Evolutionary conservation across 345 rosid genomes (phyloP), one percentile per base, ranked within the genome.

Genomic region (Zanthoxylum bungeanum): DNA sequence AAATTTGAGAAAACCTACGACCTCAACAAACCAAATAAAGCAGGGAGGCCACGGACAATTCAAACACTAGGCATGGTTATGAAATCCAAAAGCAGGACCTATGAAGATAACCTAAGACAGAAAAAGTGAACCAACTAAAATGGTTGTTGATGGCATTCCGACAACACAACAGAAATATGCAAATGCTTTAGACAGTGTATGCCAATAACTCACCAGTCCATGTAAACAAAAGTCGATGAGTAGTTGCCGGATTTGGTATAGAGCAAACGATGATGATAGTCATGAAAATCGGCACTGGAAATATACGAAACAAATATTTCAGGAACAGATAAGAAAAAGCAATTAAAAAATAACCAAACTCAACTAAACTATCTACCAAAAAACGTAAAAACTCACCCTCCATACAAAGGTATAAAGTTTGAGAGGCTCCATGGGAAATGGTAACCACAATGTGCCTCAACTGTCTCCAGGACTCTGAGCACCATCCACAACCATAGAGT

Each of bases 381-480:
- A 33, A 53, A 40, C 10, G 53, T 24, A 64, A 57, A 51, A 17
- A 79, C 98, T 71, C 78, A 94, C 99, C 99, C 99, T 66, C 96
- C 99, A 61, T 95, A 95, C n/a, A 95, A 71, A 75, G 97, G 98
- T 50, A 95, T 56, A 77, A 95, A 88, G 73, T 95, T 92, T 31
- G 99, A 88, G 62, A 87, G 91, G 78, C 99, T 92, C 98, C 99
- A 95, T 11, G 97, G 98, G 76, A 95, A 92, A 87, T 95, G 94
- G 73, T 95, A 95, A 77, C 98, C 99, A 78, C 97, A 92, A 73
- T 95, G 99, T 75, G 97, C 98, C 81, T 95, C 99, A 52, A 95
- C 99, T 12, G 99, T 92, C 85, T 92, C 99, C 66, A 95, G 78
- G 63, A 95, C 97, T 82, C 99, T 85, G 9, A 95, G 83, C 49